phyloP scores from a whole-genome alignment of 2,329 filamentous ascomycete species.

The Microsporum audouinii region DNA sequence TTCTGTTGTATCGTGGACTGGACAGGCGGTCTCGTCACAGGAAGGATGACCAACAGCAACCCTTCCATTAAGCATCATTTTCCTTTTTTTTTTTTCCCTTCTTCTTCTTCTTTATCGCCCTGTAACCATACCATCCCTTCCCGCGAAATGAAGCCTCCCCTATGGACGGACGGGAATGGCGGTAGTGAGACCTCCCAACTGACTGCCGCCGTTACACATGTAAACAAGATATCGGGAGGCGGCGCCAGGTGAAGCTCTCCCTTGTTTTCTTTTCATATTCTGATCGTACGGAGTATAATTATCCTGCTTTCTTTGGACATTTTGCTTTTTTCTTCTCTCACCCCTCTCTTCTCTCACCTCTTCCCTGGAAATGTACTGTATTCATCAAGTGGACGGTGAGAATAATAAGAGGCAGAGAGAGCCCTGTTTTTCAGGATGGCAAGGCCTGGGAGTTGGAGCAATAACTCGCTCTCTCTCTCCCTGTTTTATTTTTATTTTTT shows the following conservation, averaged over 20 bases:
- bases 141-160: background rate
- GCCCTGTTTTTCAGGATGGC: background rate
- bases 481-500: background rate
- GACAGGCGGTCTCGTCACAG: conserved; percentile 4
- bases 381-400: no score
- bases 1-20: background rate
- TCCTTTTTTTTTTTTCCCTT: background rate
- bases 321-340: background rate
- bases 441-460: background rate
- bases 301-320: background rate
- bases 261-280: background rate
- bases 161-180: background rate
- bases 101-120: background rate
- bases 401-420: background rate
- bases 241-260: conserved; percentile 1
- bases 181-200: conserved; percentile 1
- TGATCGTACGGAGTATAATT: background rate
- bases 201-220: conserved; percentile 6
- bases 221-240: conserved; percentile 7
- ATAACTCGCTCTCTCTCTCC: background rate
- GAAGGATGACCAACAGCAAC: background rate
- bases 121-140: background rate
- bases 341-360: background rate
- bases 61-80: background rate
- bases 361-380: background rate